Evolutionary conservation across 768 basidiomycete genomes (phyloP).

Genomic region (Psilocybe tampanensis): DNA sequence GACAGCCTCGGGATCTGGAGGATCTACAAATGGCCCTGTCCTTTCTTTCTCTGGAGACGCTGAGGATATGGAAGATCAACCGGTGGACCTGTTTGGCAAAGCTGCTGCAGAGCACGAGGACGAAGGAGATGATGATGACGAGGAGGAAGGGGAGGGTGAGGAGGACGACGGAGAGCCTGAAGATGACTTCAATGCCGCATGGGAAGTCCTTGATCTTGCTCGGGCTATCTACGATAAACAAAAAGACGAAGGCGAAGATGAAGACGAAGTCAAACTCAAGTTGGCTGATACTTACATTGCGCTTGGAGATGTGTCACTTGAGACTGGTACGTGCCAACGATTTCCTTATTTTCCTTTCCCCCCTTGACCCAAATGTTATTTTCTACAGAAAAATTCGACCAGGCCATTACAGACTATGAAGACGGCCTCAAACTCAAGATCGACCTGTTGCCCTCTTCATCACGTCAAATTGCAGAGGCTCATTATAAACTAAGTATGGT

Average conservation of each 20-base stretch:
- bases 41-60: conserved; percentile 83
- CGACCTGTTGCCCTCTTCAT: conserved; percentile 78
- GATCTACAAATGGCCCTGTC: conserved; percentile 53
- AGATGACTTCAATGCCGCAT: conserved; percentile 97
- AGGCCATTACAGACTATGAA: conserved; percentile 88
- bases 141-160: conserved; percentile 57
- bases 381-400: conserved; percentile 87
- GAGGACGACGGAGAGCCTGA: conserved; percentile 83
- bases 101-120: conserved; percentile 48
- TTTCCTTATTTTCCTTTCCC: not conserved
- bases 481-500: conserved; percentile 95
- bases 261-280: conserved; percentile 72
- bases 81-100: conserved; percentile 68
- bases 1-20: conserved; percentile 33
- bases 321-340: conserved; percentile 69
- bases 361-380: not conserved
- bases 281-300: conserved; percentile 90
- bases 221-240: conserved; percentile 82
- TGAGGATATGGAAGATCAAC: conserved; percentile 60
- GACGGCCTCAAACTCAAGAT: conserved; percentile 75
- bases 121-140: conserved; percentile 55
- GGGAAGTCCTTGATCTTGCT: conserved; percentile 97
- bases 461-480: conserved; percentile 90
- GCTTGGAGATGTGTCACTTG: conserved; percentile 94
- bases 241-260: conserved; percentile 50